Evolutionary conservation across 164 flowering plant genomes (phyloP).

Genomic region (Euptelea pleiosperma): DNA sequence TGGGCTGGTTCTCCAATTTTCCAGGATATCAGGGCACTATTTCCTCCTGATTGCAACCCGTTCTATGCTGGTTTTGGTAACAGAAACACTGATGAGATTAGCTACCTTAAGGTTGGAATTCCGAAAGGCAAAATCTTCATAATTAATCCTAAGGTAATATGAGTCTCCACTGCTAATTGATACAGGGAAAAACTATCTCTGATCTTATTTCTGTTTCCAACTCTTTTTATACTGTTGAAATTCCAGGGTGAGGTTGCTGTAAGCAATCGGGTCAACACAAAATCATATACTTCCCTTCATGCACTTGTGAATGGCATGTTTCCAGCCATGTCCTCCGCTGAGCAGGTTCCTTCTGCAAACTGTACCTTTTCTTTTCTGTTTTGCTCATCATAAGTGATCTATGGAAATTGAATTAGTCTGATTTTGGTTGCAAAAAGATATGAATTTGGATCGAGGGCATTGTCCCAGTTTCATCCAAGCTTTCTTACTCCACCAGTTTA

Average conservation of each 20-base stretch:
- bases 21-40: constrained; percentile 81
- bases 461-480: too few species aligned
- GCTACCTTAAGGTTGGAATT: constrained; percentile 94
- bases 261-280: constrained; percentile 65
- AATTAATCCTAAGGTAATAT: constrained; percentile 95
- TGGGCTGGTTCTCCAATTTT: constrained; percentile 14
- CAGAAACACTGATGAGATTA: constrained; percentile 91
- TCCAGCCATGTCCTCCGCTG: constrained; percentile 56
- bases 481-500: background rate
- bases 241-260: constrained; percentile 81
- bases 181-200: constrained; percentile 1
- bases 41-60: constrained; percentile 83
- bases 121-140: constrained; percentile 91
- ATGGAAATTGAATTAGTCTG: background rate
- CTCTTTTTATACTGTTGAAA: constrained; percentile 12
- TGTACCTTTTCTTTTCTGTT: background rate
- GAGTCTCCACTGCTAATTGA: background rate
- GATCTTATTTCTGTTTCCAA: background rate
- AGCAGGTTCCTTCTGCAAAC: constrained; percentile 57
- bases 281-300: constrained; percentile 76
- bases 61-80: constrained; percentile 99
- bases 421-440: constrained; percentile 4
- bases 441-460: too few species aligned
- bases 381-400: background rate
- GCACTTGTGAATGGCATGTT: constrained; percentile 86